These are phyloP conservation scores for Rhizodiscina lignyota DNA, from an alignment of 495 filamentous ascomycete species.

Conservation along the genomic window DNA sequence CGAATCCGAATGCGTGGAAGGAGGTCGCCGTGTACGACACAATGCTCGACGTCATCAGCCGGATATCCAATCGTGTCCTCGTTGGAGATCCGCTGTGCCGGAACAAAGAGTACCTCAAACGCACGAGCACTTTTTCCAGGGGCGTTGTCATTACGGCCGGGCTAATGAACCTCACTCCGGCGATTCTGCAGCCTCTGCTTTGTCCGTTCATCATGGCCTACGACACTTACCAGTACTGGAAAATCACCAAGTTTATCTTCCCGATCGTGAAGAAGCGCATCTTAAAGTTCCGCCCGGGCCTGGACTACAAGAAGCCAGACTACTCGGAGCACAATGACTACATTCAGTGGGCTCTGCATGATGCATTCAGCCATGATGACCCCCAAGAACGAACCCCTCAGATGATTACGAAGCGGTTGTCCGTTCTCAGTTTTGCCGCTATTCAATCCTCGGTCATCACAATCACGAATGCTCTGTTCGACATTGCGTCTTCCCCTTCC, in stretches of 20 bases:
- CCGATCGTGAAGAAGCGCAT: constrained; percentile 12
- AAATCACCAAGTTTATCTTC: constrained; percentile 14
- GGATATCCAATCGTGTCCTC: constrained; percentile 20
- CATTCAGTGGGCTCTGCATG: constrained; percentile 2
- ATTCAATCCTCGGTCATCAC: constrained; percentile 9
- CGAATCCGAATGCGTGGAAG: constrained; percentile 8
- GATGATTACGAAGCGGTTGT: constrained; percentile 2
- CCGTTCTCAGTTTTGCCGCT: constrained; percentile 7
- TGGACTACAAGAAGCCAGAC: constrained; percentile 1
- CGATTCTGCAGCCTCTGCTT: constrained; percentile 4
- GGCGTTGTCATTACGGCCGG: not conserved
- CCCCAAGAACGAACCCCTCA: not conserved
- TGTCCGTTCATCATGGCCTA: constrained; percentile 19
- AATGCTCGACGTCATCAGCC: constrained; percentile 11
- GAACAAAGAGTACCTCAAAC: constrained; percentile 5
- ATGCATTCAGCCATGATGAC: constrained; percentile 1
- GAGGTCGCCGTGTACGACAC: constrained; percentile 26
- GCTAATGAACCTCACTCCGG: constrained; percentile 4
- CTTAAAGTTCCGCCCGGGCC: constrained; percentile 2
- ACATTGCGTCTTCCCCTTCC: constrained; percentile 1
- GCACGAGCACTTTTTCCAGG: not conserved
- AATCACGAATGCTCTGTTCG: constrained; percentile 6
- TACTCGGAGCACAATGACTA: constrained; percentile 3
- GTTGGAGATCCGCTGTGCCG: constrained; percentile 7
- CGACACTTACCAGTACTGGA: constrained; percentile 17